Base-by-base conservation (phyloP, 1,139 yeast genomes). In the Nakaseomyces sp. region DNA sequence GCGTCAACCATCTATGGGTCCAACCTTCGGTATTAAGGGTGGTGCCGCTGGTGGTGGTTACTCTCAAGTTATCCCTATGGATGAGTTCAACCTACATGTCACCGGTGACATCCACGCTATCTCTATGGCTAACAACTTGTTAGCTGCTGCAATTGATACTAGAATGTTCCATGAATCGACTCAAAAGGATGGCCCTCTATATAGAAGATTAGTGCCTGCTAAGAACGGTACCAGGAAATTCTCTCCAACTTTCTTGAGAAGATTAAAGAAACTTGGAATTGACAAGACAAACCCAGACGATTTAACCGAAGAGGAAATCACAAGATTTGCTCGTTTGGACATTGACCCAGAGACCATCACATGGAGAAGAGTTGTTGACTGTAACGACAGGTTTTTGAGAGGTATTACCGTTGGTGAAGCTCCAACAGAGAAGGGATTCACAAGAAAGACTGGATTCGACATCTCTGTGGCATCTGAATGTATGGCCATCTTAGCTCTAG, bases 11-110 rank as follows among this genome's bases (percentile, higher is more conserved):
- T 80, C 88, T 12, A 81, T 82, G 89, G 93, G 93, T 18, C 93
- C 93, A 44, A 83, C 91, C 8, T 82, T 83, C 57, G 93, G 93
- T 64, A 85, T 82, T 46, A 83, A 83, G 65, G 93, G 93, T 60
- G 91, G 91, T 64, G 93, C 93, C 49, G 91, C 93, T 9, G 93
- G 93, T 55, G 93, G 91, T 61, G 91, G 91, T 44, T 82, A 81
- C 59, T 74, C 93, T 6, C 91, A 83, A 64, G 91, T 82, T 19
- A 82, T 83, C 58, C 93, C 93, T 43, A 83, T 83, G 91, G 93
- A 83, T 62, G 91, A 83, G 62, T 83, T 83, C 68, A 83, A 83
- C 66, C 76, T 83, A 81, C 91, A 83, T 63, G 71, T 83, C 51
- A 83, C 91, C 42, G 93, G 93, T 61, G 93, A 83, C 63, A 83